A percentile compares a stretch with the other conserved stretches of the same genome.
These are phyloP conservation scores for Diddensiella santjacobensis DNA, from an alignment of 805 yeast genomes.

Conservation along the genomic window DNA sequence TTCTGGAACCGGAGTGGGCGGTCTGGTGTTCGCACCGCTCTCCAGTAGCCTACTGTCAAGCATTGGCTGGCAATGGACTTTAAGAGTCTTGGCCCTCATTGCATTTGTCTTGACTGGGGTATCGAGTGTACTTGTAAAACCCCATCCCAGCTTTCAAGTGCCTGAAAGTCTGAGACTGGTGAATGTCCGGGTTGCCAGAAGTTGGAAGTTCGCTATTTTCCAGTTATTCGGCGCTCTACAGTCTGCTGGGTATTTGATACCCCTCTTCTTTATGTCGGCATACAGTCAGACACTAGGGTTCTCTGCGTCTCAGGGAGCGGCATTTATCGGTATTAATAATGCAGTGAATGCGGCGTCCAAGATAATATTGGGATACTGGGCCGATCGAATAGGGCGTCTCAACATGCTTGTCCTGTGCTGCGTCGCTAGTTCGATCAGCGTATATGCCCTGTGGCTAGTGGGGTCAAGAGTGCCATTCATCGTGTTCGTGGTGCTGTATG, in stretches of 20 bases:
- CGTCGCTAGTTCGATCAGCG: slow-evolving; percentile 41
- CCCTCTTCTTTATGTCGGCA: slow-evolving; percentile 22
- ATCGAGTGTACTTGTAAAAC: slow-evolving; percentile 15
- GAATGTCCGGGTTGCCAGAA: slow-evolving; percentile 11
- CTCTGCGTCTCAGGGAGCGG: slow-evolving; percentile 20
- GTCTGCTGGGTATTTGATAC: slow-evolving; percentile 22
- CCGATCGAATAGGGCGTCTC: slow-evolving; percentile 53
- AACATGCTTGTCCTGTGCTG: slow-evolving; percentile 51
- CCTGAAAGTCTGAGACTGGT: slow-evolving; percentile 2
- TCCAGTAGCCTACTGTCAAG: slow-evolving; percentile 12
- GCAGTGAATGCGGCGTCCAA: slow-evolving; percentile 32
- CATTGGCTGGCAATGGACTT: slow-evolving; percentile 21
- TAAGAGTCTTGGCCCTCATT: slow-evolving; percentile 19
- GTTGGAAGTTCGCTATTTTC: slow-evolving; percentile 13
- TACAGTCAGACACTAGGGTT: slow-evolving; percentile 21
- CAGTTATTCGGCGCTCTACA: slow-evolving; percentile 19
- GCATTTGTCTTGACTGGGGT: slow-evolving; percentile 12
- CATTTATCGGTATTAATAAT: slow-evolving; percentile 22
- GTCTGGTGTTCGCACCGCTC: slow-evolving; percentile 22
- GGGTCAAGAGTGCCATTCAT: slow-evolving; percentile 15
- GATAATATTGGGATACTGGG: slow-evolving; percentile 47
- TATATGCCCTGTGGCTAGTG: slow-evolving; percentile 40
- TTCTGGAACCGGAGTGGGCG: slow-evolving; percentile 27
- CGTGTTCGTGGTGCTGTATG: slow-evolving; percentile 21
- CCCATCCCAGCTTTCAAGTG: slow-evolving; percentile 9